These are phyloP conservation scores for Tricholoma flavovirens DNA, from an alignment of 768 basidiomycete species.

Conservation along the genomic window DNA sequence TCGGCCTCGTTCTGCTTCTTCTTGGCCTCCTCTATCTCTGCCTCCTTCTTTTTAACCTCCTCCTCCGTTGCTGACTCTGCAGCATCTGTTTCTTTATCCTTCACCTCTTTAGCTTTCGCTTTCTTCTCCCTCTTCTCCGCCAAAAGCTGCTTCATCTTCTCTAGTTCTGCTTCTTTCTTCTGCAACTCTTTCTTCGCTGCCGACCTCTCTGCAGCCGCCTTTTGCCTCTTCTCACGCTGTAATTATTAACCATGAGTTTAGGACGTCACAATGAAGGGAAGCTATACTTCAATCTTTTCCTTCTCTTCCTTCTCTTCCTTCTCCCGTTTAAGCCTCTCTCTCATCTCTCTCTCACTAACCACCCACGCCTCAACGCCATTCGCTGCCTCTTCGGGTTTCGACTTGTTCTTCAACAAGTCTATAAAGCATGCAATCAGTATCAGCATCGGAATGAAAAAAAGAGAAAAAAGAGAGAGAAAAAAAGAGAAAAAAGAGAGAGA, in stretches of 20 bases:
- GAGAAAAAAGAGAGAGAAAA: too few species aligned
- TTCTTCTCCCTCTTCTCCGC: slow-evolving; percentile 49
- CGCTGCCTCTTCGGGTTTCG: slow-evolving; percentile 72
- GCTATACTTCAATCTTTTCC: slow-evolving; percentile 60
- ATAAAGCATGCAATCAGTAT: slow-evolving; percentile 4
- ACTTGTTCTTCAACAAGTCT: slow-evolving; percentile 84
- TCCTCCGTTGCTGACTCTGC: slow-evolving; percentile 17
- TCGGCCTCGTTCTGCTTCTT: slow-evolving; percentile 19
- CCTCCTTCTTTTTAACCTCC: slow-evolving; percentile 19
- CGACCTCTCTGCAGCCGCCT: slow-evolving; percentile 52
- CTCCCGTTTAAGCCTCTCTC: slow-evolving; percentile 67
- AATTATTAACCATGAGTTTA: slow-evolving; percentile 2
- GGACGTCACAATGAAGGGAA: slow-evolving; percentile 4
- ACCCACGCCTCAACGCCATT: slow-evolving; percentile 68
- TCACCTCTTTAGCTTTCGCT: slow-evolving; percentile 40
- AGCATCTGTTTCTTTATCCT: slow-evolving; percentile 28
- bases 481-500: too few species aligned
- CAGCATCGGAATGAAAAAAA: slow-evolving; percentile 1
- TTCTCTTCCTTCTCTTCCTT: slow-evolving; percentile 65
- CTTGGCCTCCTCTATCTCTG: slow-evolving; percentile 19
- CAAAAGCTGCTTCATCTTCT: slow-evolving; percentile 44
- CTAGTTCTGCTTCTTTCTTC: slow-evolving; percentile 56
- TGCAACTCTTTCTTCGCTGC: slow-evolving; percentile 58
- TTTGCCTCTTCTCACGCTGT: slow-evolving; percentile 44
- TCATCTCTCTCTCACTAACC: slow-evolving; percentile 64